These are phyloP conservation scores for Echria macrotheca DNA, from an alignment of 495 filamentous ascomycete species.

Conservation along the genomic window DNA sequence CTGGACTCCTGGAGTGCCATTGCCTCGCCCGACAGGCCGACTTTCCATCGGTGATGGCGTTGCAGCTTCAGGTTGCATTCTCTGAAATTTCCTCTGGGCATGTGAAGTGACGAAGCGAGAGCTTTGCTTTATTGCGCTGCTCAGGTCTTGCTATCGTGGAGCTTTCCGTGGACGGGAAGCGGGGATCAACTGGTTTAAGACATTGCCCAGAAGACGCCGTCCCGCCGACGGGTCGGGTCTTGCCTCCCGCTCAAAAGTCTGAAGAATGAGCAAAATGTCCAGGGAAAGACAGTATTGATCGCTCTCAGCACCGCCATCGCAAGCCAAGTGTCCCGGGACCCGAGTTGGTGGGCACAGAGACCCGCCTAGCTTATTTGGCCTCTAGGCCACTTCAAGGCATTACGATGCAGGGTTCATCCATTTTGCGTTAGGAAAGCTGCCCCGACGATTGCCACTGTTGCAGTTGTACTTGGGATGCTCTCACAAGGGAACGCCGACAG, in stretches of 20 bases:
- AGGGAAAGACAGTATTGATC: not conserved
- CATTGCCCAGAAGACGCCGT: too few relatives aligned
- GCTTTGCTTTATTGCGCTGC: too few relatives aligned
- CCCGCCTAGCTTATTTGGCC: not conserved
- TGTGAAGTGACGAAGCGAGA: too few relatives aligned
- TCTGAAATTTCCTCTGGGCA: slow-evolving; percentile 11
- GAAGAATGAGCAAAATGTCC: not conserved
- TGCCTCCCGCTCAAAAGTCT: not conserved
- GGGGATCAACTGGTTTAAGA: not conserved
- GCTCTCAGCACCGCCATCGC: slow-evolving; percentile 5
- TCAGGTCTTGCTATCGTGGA: too few relatives aligned
- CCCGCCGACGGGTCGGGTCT: not conserved
- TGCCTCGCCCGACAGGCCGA: slow-evolving; percentile 1
- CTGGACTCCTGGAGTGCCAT: not conserved
- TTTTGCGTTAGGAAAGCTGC: not conserved
- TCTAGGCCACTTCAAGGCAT: not conserved
- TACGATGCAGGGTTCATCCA: not conserved
- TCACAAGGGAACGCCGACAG: not conserved
- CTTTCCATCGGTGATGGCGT: slow-evolving; percentile 12
- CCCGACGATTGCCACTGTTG: not conserved
- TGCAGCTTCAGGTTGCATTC: slow-evolving; percentile 16
- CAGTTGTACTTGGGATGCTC: not conserved
- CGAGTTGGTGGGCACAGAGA: slow-evolving; percentile 3
- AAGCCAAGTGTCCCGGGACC: slow-evolving; percentile 4
- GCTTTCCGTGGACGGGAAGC: not conserved